Conservation (phyloP, 2,329 filamentous ascomycete species). For the Monosporascus sp. region DNA sequence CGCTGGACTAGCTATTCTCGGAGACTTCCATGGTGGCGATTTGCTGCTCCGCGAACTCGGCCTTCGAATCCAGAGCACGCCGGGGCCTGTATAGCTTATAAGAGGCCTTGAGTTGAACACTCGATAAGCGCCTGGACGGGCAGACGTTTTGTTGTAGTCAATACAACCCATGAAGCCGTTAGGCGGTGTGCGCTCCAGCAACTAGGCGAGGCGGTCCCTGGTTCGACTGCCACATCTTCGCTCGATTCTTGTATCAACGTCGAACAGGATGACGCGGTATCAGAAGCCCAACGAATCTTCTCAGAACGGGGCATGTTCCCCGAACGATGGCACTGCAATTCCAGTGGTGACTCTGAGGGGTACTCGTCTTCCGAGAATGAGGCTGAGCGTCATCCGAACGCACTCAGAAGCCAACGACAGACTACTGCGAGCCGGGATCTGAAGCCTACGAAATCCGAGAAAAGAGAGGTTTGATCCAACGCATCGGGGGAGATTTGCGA, state of each 20-base stretch:
- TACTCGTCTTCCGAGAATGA: not conserved
- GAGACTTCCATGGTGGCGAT: not conserved
- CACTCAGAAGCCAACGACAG: no score
- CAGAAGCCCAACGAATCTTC: not conserved
- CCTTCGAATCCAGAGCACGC: not conserved
- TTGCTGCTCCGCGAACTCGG: constrained; percentile 1
- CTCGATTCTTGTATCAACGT: not conserved
- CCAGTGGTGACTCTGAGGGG: not conserved
- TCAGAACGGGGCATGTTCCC: not conserved
- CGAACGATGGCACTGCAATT: not conserved
- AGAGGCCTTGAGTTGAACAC: constrained; percentile 4
- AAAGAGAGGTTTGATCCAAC: not conserved
- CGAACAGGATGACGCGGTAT: not conserved
- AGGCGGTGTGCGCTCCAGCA: constrained; percentile 1
- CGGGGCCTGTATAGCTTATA: constrained; percentile 3
- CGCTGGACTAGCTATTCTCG: not conserved
- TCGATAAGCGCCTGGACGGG: constrained; percentile 5
- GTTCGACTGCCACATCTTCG: not conserved
- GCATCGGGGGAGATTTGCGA: not conserved
- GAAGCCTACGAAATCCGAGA: not conserved
- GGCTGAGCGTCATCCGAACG: not conserved
- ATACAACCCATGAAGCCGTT: constrained; percentile 4
- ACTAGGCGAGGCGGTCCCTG: not conserved
- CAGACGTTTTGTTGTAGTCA: constrained; percentile 5
- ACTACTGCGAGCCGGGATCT: not conserved